Base-by-base conservation (phyloP, 441 rosid species). In the Bruguiera hainesii region DNA sequence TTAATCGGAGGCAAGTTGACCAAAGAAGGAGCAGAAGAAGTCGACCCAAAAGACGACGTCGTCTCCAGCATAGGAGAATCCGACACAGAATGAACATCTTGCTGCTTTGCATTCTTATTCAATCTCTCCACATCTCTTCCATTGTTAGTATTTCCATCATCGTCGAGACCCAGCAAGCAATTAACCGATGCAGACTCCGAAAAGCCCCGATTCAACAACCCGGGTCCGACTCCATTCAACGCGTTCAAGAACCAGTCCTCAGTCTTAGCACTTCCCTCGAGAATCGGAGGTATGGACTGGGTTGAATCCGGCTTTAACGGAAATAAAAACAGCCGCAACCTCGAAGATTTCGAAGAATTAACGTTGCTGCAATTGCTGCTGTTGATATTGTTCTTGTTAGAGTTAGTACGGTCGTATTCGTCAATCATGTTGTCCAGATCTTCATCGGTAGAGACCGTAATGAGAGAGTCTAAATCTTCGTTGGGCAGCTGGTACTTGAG, bases 61-160 rank as follows among this genome's bases (percentile, higher is more conserved):
- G 89, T 89, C 35, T 94, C 99, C 78, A 91, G 64, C 99, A 94
- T 87, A 23, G 98, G 97, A 55, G 99, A 94, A 76, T 94, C 99
- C 21, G 97, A 97, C 61, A 91, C 84, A 7, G 89, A 89, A 61
- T 91, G 89, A 58, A 91, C 84, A 75, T 94, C 99, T 73, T 88
- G 96, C 15, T 70, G 81, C 74, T 78, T 84, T 57, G 60, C 81
- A 72, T 79, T 84, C 84, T 84, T 87, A 74, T 71, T 76, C 66
- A 75, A 73, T 57, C 74, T 52, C 60, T 83, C 88, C 35, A 63
- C 73, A 58, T 74, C 83, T 15, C 75, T 65, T 6, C 62, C 63
- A 50, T 48, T 58, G n/a, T 23, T 51, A 10, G 46, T 63, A 9
- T 28, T 71, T 42, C 66, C 71, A 66, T 79, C 80, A 61, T 86